A percentile compares a stretch with the other conserved stretches of the same genome.
phyloP scores from a whole-genome alignment of 1,284 basidiomycete species.

The Amanita bisporigera region DNA sequence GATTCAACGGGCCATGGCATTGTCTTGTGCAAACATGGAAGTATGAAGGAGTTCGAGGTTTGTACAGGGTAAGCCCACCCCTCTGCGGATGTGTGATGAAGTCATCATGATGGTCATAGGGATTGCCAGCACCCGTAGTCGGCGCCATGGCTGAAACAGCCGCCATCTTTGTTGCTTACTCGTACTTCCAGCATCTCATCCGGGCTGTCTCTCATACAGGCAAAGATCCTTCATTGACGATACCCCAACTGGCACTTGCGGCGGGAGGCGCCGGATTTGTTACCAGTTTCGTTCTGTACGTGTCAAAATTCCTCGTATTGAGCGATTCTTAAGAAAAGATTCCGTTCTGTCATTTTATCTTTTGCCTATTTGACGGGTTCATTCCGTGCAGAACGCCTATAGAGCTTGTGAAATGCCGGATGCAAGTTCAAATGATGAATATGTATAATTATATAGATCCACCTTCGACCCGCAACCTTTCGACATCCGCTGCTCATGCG shows the following conservation, averaged over 20 bases:
- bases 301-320: constrained; percentile 23
- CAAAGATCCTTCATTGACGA: constrained; percentile 51
- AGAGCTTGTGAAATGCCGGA: constrained; percentile 96
- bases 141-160: constrained; percentile 97
- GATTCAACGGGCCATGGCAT: constrained; percentile 86
- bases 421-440: constrained; percentile 90
- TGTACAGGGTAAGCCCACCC: constrained; percentile 76
- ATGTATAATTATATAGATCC: constrained; percentile 12
- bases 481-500: constrained; percentile 11
- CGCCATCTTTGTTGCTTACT: constrained; percentile 87
- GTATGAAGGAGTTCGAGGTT: constrained; percentile 81
- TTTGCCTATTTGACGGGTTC: constrained; percentile 1
- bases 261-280: constrained; percentile 86
- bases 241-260: constrained; percentile 78
- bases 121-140: constrained; percentile 88
- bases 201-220: constrained; percentile 34
- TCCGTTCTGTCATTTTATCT: neutral
- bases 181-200: constrained; percentile 79
- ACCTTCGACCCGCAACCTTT: constrained; percentile 12
- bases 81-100: constrained; percentile 3
- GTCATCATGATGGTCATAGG: constrained; percentile 53
- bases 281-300: constrained; percentile 87
- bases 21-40: constrained; percentile 82
- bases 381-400: constrained; percentile 77
- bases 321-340: neutral